A percentile compares a stretch with the other conserved stretches of the same genome.
phyloP scores from a whole-genome alignment of 1,139 yeast species.

The Debaryomyces coudertii region DNA sequence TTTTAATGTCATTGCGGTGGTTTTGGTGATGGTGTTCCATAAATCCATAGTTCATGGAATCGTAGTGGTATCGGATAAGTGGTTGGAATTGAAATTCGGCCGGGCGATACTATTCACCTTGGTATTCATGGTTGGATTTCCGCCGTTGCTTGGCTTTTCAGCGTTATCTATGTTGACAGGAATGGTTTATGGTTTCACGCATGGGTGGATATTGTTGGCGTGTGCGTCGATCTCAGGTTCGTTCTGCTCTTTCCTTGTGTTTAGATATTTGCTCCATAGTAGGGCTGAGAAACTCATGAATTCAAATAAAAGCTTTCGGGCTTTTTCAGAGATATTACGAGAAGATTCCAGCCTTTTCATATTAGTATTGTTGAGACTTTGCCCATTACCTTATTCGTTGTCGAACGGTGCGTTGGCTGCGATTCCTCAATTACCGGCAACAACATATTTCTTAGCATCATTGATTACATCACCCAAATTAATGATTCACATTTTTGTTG shows the following conservation, averaged over 20 bases:
- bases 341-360: constrained; percentile 67
- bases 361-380: constrained; percentile 71
- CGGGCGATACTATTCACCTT: constrained; percentile 53
- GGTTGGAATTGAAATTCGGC: constrained; percentile 53
- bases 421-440: constrained; percentile 68
- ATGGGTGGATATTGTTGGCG: constrained; percentile 80
- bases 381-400: constrained; percentile 91
- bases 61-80: constrained; percentile 48
- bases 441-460: constrained; percentile 72
- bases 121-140: constrained; percentile 60
- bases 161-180: constrained; percentile 72
- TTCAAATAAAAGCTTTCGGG: constrained; percentile 67
- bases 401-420: constrained; percentile 93
- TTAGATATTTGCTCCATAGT: constrained; percentile 59
- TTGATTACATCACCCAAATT: constrained; percentile 79
- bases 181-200: constrained; percentile 78
- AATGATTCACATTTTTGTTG: constrained; percentile 76
- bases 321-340: constrained; percentile 70
- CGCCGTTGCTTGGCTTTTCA: constrained; percentile 87
- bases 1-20: constrained; percentile 24
- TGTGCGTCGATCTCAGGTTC: constrained; percentile 75
- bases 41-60: constrained; percentile 45
- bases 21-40: constrained; percentile 51
- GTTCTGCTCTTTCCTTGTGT: constrained; percentile 66
- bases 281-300: constrained; percentile 55